Conservation (phyloP, 139 green algal species). For the Chlorella vulgaris region DNA sequence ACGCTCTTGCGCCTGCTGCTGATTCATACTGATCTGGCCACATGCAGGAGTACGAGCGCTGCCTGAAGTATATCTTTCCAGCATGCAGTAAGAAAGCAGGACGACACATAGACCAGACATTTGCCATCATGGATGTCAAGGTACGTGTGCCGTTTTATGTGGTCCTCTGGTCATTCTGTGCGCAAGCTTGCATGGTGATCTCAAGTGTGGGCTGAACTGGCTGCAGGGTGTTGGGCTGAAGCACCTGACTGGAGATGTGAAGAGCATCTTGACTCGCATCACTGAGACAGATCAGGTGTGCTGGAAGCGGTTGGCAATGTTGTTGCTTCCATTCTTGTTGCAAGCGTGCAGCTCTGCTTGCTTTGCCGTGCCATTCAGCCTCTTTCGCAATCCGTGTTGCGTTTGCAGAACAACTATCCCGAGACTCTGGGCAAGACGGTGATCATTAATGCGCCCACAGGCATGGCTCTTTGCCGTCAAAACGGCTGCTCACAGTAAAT, state of each 20-base stretch:
- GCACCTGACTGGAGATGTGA: slow-evolving; percentile 66
- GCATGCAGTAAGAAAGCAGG: slow-evolving; percentile 69
- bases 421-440: slow-evolving; percentile 82
- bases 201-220: neutral
- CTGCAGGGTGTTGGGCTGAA: slow-evolving; percentile 64
- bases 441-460: slow-evolving; percentile 85
- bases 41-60: slow-evolving; percentile 89
- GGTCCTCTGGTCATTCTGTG: no score
- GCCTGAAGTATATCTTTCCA: slow-evolving; percentile 83
- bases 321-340: neutral
- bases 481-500: neutral
- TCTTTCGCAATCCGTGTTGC: no score
- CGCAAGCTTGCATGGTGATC: neutral
- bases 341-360: neutral
- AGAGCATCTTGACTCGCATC: slow-evolving; percentile 61
- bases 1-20: no score
- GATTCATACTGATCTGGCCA: no score
- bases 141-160: no score
- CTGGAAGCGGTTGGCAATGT: neutral
- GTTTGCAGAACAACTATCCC: slow-evolving; percentile 81
- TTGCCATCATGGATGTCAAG: slow-evolving; percentile 92
- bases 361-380: no score
- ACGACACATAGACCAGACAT: slow-evolving; percentile 80
- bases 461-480: neutral
- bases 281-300: slow-evolving; percentile 28